Evolutionary conservation across 805 yeast species (phyloP), one percentile per base, ranked within the genome.

Genomic region (Candida multigemmis): DNA sequence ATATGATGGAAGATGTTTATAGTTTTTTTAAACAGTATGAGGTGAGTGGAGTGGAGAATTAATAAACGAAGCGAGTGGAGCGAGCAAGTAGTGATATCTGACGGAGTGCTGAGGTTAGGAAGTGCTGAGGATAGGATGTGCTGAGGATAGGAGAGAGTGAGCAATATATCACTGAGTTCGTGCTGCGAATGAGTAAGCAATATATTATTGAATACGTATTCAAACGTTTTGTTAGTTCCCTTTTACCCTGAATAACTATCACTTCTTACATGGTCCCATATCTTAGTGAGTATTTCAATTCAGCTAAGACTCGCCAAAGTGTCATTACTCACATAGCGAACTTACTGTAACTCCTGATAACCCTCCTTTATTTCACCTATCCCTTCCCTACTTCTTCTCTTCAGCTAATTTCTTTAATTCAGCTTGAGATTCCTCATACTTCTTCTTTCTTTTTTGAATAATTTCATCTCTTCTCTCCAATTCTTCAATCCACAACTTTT

Each of bases 401-500:
- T 50, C 53, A 9, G 61, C 63, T 22, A 49, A 39, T 27, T 46
- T 36, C n/a, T 42, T 31, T 33, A 56, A 46, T 31, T 68, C 69
- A 25, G 46, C 41, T 47, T 71, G 68, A 2, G 78, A 77, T 26
- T 65, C 41, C 31, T 77, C 83, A 4, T 87, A 82, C 42, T 86
- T 68, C 38, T 63, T 52, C 51, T 71, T 75, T 42, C 94, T 65
- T 34, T 65, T 72, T 47, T 79, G 75, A 31, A 77, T 73, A 31
- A 75, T 80, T 9, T 53, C 68, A 49, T 86, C 96, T 51, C 94
- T 71, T 58, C 94, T 71, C 48, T 86, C 96, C 44, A 86, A 65
- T 45, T 81, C 93, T 46, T 81, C 84, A 35, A 86, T 79, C 96
- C 96, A 87, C 38, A 87, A 48, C 42, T 60, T 64, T 48, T 87